Percentiles rank a stretch among this genome's conserved stretches.
These are phyloP conservation scores for Tillandsia leiboldiana DNA, from an alignment of 176 grass and related monocot species.

Conservation along the genomic window DNA sequence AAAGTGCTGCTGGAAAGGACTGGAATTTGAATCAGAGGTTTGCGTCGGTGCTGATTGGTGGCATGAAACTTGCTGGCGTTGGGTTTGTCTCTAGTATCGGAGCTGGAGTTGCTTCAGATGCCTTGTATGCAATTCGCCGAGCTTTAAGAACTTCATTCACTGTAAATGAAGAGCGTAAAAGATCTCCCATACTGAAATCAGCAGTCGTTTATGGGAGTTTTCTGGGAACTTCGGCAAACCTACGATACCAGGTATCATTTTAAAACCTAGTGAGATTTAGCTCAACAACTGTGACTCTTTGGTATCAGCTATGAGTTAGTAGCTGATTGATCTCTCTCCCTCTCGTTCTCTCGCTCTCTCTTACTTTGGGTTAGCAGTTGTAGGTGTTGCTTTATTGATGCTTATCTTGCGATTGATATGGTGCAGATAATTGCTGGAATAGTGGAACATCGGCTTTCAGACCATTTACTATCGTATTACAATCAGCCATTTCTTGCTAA, in stretches of 20 bases:
- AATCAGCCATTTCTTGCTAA: constrained; percentile 60
- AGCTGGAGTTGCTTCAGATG: constrained; percentile 79
- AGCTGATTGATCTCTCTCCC: too few relatives aligned
- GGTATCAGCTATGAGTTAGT: background rate
- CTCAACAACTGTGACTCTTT: background rate
- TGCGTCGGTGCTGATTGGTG: constrained; percentile 75
- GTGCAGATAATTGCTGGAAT: constrained; percentile 87
- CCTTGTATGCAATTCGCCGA: constrained; percentile 44
- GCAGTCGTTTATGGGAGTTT: constrained; percentile 76
- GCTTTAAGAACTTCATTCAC: constrained; percentile 47
- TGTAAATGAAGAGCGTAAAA: constrained; percentile 31
- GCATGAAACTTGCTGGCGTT: constrained; percentile 80
- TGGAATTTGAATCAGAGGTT: constrained; percentile 80
- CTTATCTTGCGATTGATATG: background rate
- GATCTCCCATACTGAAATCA: constrained; percentile 67
- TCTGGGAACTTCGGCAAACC: constrained; percentile 91
- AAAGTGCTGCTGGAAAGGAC: constrained; percentile 54
- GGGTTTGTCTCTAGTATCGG: constrained; percentile 94
- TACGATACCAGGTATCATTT: constrained; percentile 82
- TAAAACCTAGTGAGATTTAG: background rate
- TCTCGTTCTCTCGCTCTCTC: too few relatives aligned
- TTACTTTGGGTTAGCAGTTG: too few relatives aligned
- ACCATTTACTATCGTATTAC: constrained; percentile 63
- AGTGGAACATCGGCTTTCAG: constrained; percentile 83
- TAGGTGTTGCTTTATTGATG: background rate